Evolutionary conservation across 176 grass and related monocot species (phyloP).

Genomic region (Eleusine indica): DNA sequence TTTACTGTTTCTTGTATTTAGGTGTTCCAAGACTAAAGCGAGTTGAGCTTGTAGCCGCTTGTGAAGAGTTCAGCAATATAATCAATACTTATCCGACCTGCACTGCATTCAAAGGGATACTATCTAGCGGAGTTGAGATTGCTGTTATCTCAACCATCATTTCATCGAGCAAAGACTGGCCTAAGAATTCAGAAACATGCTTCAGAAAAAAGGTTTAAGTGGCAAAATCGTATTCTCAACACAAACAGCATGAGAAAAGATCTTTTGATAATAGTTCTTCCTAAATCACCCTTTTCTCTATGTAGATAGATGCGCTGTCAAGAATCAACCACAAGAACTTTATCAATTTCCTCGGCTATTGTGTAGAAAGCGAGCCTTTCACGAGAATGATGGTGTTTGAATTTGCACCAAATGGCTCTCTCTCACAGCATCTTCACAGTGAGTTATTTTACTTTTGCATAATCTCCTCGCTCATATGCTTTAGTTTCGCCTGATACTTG

Average conservation of each 20-base stretch:
- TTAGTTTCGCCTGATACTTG: neutral
- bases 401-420: slow-evolving; percentile 83
- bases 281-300: slow-evolving; percentile 35
- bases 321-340: slow-evolving; percentile 96
- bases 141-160: slow-evolving; percentile 73
- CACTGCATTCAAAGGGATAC: slow-evolving; percentile 88
- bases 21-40: slow-evolving; percentile 75
- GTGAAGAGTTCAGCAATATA: slow-evolving; percentile 98
- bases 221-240: slow-evolving; percentile 38
- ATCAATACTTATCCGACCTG: slow-evolving; percentile 65
- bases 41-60: slow-evolving; percentile 75
- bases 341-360: slow-evolving; percentile 85
- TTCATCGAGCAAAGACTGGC: slow-evolving; percentile 70
- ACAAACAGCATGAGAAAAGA: slow-evolving; percentile 20
- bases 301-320: slow-evolving; percentile 83
- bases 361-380: slow-evolving; percentile 82
- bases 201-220: slow-evolving; percentile 80
- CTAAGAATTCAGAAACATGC: slow-evolving; percentile 61
- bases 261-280: slow-evolving; percentile 32
- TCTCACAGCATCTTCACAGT: slow-evolving; percentile 90
- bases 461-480: neutral
- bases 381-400: slow-evolving; percentile 97
- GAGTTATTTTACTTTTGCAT: slow-evolving; percentile 42
- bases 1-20: slow-evolving; percentile 43
- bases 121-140: slow-evolving; percentile 82